Base-by-base conservation (phyloP, 2,329 filamentous ascomycete genomes). In the Xylariaceae sp. region DNA sequence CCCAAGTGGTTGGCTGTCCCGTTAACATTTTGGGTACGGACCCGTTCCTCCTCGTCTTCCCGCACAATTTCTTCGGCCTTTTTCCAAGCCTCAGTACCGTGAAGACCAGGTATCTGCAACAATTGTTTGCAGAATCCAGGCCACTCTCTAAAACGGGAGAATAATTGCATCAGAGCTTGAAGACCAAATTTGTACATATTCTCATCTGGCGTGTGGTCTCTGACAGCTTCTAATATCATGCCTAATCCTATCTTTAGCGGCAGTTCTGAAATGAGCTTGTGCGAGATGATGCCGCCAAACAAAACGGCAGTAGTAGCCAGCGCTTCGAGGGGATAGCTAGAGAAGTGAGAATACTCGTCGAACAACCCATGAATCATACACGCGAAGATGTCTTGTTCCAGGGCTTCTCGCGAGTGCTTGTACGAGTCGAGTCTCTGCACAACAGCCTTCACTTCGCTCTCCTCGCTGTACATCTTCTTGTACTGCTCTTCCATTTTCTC, bases 361-460 rank as follows among this genome's bases (percentile, higher is more conserved):
- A 99, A 96, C 4, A 99, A 75, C 1, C 94, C 94, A 63, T 96
- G 91, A 33, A 99, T 95, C 90, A 99, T 99, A 72, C 92, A 96
- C 12, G 92, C 89, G 66, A 99, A 99, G 6, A 96, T 81, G 65
- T 99, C 94, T 66, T 97, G 94, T 53, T 96, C 90, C 14, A 86
- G 74, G 1, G 89, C 80, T 52, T 94, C 87, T 42, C 83, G 82
- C 0, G 95, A 97, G 48, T 84, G 84, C 67, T 99, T 97, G 72
- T 96, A 95, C 48, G 82, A 80, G 56, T 90, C 85, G 62, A 99
- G 81, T 36, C 90, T 82, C 54, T 88, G 85, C 45, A 99, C 87
- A 56, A 99, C 88, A 47, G 89, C 83, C 48, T 89, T 83, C 15
- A 96, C 88, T 55, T 92, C 86, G 17, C 91, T 83, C 58, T 96